Base-by-base conservation (phyloP, 495 filamentous ascomycete genomes). In the Oidiodendron maius region DNA sequence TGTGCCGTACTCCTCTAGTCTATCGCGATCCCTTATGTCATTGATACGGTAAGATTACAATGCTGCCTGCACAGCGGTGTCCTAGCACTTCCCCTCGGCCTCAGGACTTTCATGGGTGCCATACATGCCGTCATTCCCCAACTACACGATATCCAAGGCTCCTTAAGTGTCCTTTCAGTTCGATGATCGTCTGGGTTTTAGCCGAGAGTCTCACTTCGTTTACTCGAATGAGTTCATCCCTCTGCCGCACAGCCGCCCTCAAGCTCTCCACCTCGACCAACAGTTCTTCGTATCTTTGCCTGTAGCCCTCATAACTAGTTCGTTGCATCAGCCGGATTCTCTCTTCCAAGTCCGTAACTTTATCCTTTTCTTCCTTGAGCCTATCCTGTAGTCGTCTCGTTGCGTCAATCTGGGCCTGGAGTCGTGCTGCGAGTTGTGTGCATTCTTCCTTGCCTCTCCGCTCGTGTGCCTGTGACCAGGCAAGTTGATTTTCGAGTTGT, bases 201-300 rank as follows among this genome's bases (percentile, higher is more conserved):
- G 50, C 78, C 71, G 71, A 72, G 71, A 25, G 74, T 75, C 55
- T 80, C 64, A 51, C 67, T 64, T 54, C 69, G 66, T 50, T 84
- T 80, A 74, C 81, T 79, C 60, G 83, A 81, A 15, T 60, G 65
- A 69, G 68, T 80, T 56, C 50, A 15, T 53, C 53, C 43, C 12
- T 46, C 16, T 56, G 46, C 1, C n/a, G 35, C 20, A 53, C 47
- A 76, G 76, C 50, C 80, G 78, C 48, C 82, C 81, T 35, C 80
- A 75, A 25, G 80, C 71, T 15, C 56, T 86, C 84, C 20, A 86
- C 66, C 35, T 72, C 69, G 13, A 73, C 60, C 17, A 72, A 71
- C 53, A 70, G 72, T 39, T 78, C 75, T 59, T 84, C 80, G 20
- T 74, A 71, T 44, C 48, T 54, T 9, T 53, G 51, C 48, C 59